Evolutionary conservation across 2,329 filamentous ascomycete species (phyloP).

Genomic region (Alternaria tenuissima): DNA sequence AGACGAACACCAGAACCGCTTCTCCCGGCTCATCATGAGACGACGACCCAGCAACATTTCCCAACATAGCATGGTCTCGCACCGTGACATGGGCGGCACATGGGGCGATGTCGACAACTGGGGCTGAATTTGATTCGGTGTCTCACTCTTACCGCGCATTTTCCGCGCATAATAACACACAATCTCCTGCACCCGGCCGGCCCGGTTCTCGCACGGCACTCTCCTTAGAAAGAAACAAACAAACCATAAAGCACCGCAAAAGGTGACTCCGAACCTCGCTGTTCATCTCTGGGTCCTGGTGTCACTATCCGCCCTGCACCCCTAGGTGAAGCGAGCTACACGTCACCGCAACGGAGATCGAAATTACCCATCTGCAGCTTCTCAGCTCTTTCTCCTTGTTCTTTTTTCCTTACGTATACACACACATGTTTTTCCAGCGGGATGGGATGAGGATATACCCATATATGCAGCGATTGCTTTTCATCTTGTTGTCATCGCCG

Average conservation of each 20-base stretch:
- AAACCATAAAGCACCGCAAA: conserved; percentile 43
- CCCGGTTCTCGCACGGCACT: conserved; percentile 32
- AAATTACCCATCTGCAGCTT: neutral
- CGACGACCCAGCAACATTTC: conserved; percentile 49
- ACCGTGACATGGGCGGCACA: conserved; percentile 40
- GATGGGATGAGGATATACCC: conserved; percentile 33
- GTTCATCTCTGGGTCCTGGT: conserved; percentile 4
- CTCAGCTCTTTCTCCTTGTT: neutral
- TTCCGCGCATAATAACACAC: conserved; percentile 1
- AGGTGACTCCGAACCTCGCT: conserved; percentile 52
- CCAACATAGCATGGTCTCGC: conserved; percentile 44
- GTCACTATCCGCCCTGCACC: conserved; percentile 6
- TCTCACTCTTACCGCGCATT: neutral
- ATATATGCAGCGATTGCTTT: conserved; percentile 23
- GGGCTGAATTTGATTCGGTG: conserved; percentile 33
- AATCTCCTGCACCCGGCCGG: conserved; percentile 33
- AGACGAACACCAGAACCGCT: conserved; percentile 45
- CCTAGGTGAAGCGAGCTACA: conserved; percentile 42
- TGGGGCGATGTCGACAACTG: conserved; percentile 49
- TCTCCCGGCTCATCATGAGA: conserved; percentile 47
- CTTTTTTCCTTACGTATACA: conserved; percentile 30
- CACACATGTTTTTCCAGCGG: conserved; percentile 19
- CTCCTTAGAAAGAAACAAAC: conserved; percentile 30
- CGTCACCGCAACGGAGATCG: conserved; percentile 45
- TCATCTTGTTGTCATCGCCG: neutral